Conservation (phyloP, 495 filamentous ascomycete species). For the Immersiella caudata region DNA sequence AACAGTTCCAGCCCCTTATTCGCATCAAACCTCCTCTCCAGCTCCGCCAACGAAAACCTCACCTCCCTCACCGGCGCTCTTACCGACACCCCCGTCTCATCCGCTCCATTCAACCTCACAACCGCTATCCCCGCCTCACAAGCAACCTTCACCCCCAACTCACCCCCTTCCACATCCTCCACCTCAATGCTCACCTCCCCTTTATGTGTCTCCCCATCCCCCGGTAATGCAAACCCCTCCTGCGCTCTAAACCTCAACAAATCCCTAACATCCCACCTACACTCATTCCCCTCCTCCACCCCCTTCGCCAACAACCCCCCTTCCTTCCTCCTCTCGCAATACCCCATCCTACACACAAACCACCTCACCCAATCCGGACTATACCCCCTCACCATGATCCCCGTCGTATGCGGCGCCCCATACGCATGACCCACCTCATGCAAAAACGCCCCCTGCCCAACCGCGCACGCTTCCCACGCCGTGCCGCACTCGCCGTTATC, state of each 20-base stretch:
- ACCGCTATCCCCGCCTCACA: constrained; percentile 19
- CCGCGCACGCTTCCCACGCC: constrained; percentile 45
- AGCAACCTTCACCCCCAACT: constrained; percentile 6
- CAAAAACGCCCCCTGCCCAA: constrained; percentile 47
- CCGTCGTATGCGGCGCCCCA: constrained; percentile 40
- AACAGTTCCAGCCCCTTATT: constrained; percentile 5
- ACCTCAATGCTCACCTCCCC: constrained; percentile 18
- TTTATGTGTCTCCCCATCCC: constrained; percentile 27
- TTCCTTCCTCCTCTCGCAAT: neutral
- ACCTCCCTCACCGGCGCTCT: constrained; percentile 19
- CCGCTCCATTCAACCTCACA: constrained; percentile 11
- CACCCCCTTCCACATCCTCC: neutral
- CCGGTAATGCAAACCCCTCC: constrained; percentile 42
- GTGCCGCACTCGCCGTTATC: constrained; percentile 45
- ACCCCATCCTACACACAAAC: constrained; percentile 29
- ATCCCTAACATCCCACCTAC: constrained; percentile 43
- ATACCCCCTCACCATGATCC: constrained; percentile 46
- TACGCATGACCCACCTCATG: constrained; percentile 49
- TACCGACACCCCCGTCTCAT: neutral
- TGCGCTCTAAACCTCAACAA: constrained; percentile 38
- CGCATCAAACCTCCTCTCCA: constrained; percentile 3
- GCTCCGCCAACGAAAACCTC: neutral
- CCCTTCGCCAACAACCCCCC: neutral
- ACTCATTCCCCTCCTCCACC: constrained; percentile 22
- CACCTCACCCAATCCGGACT: constrained; percentile 43